Evolutionary conservation across 2,329 filamentous ascomycete genomes (phyloP).

Genomic region (Sordariomycetes sp.): DNA sequence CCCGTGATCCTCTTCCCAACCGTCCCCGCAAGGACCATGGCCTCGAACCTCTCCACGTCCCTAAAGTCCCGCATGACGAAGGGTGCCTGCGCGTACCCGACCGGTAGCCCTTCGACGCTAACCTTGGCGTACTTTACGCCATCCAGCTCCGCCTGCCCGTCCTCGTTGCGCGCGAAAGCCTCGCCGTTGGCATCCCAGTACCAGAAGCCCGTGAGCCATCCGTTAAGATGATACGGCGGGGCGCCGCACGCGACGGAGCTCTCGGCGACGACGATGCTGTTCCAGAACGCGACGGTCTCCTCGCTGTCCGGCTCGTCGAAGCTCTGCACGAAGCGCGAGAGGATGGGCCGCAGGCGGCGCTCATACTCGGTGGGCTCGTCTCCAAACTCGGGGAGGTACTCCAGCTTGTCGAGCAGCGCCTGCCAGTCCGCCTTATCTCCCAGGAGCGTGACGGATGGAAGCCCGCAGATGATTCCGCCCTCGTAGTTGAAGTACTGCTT

Average conservation of each 20-base stretch:
- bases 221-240: slow-evolving; percentile 17
- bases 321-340: slow-evolving; percentile 26
- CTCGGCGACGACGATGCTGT: slow-evolving; percentile 21
- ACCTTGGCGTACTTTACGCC: slow-evolving; percentile 2
- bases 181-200: slow-evolving; percentile 25
- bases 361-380: slow-evolving; percentile 24
- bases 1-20: slow-evolving; percentile 4
- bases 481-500: slow-evolving; percentile 23
- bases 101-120: neutral
- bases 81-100: slow-evolving; percentile 2
- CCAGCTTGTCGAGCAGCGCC: slow-evolving; percentile 20
- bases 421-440: slow-evolving; percentile 25
- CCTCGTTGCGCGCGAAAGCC: neutral
- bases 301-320: slow-evolving; percentile 24
- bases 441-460: slow-evolving; percentile 26
- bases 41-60: slow-evolving; percentile 4
- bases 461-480: slow-evolving; percentile 23
- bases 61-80: slow-evolving; percentile 4
- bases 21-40: slow-evolving; percentile 2
- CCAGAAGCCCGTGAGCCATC: slow-evolving; percentile 35
- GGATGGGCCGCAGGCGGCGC: slow-evolving; percentile 25
- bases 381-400: slow-evolving; percentile 28
- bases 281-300: slow-evolving; percentile 27
- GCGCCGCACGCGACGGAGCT: slow-evolving; percentile 16
- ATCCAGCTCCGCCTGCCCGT: neutral